Evolutionary conservation across 345 rosid species (phyloP), one percentile per base, ranked within the genome.

Genomic region (Clausena lansium): DNA sequence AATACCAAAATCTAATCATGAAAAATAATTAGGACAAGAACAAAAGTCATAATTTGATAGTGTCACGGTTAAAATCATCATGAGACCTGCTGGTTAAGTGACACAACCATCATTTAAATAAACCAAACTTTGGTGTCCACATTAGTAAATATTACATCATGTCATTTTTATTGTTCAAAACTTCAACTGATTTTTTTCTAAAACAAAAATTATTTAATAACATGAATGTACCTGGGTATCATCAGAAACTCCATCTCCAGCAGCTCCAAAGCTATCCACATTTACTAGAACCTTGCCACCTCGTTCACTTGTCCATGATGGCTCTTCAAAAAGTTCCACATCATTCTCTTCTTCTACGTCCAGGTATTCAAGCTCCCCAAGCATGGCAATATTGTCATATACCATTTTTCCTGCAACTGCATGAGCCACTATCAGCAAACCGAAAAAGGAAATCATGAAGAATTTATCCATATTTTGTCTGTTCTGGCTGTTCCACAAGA

Each of bases 261-360:
- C 90, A 41, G 98, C 97, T 68, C 91, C 92, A 50, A 96, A 96
- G 90, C 95, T 91, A 79, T 96, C 98, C 28, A 96, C 97, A 79
- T 96, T 94, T 77, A 96, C 95, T 69, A 94, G 89, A 82, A 88
- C 92, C 87, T 84, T 89, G 77, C 88, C 77, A 54, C 93, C 88
- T 35, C 78, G 81, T 77, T 86, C 90, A 80, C 90, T 89, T 64
- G 85, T 85, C 90, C 89, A 86, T 28, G 79, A 82, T 5, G 90
- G 87, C 61, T 77, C 71, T 67, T 84, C 87, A 70, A 85, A 80
- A 79, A 70, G 81, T 32, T 83, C 84, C 72, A 68, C 69, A 17
- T 86, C 85, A 71, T 85, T 76, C 13, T 86, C 93, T 74, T 90
- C 93, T 67, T 84, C 90, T 54, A 89, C 30, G 7, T 90, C 86